A percentile compares a stretch with the other conserved stretches of the same genome.
Evolutionary conservation across 2,329 filamentous ascomycete genomes (phyloP).

Genomic region (Colletotrichum incanum): DNA sequence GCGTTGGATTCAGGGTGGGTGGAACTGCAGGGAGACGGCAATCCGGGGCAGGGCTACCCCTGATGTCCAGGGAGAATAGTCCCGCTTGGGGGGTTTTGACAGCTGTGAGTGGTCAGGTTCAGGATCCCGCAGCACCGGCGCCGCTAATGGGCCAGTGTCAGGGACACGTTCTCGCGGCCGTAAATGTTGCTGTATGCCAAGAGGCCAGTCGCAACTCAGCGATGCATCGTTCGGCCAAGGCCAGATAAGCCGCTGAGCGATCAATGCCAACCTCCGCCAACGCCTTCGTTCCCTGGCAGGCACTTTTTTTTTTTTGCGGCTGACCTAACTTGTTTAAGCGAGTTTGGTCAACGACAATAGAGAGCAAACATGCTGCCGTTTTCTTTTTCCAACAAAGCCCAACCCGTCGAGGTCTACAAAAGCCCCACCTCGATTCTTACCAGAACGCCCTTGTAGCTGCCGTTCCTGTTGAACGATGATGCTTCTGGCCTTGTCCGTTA

Average conservation of each 20-base stretch:
- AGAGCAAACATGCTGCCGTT: slow-evolving; percentile 30
- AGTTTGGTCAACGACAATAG: slow-evolving; percentile 35
- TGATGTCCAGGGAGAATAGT: not conserved
- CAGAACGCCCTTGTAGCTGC: not conserved
- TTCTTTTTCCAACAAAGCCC: slow-evolving; percentile 34
- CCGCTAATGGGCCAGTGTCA: slow-evolving; percentile 26
- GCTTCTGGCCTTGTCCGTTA: not conserved
- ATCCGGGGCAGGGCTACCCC: slow-evolving; percentile 30
- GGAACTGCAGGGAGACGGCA: slow-evolving; percentile 38
- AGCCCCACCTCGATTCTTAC: slow-evolving; percentile 3
- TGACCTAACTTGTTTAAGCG: slow-evolving; percentile 27
- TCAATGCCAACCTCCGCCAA: slow-evolving; percentile 25
- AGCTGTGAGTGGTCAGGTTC: slow-evolving; percentile 33
- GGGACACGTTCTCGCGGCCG: slow-evolving; percentile 22
- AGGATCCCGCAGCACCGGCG: slow-evolving; percentile 29
- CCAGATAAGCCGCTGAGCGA: slow-evolving; percentile 30
- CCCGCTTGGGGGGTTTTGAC: not conserved
- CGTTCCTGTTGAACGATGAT: not conserved
- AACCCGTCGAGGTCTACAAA: slow-evolving; percentile 8
- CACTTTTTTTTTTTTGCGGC: slow-evolving; percentile 30
- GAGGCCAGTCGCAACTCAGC: slow-evolving; percentile 31
- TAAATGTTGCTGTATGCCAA: not conserved
- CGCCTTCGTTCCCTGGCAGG: not conserved
- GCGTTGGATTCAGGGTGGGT: slow-evolving; percentile 16
- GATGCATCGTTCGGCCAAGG: slow-evolving; percentile 36